These are phyloP conservation scores for Fusarium annulatum DNA, from an alignment of 2,329 filamentous ascomycete genomes.

Conservation along the genomic window DNA sequence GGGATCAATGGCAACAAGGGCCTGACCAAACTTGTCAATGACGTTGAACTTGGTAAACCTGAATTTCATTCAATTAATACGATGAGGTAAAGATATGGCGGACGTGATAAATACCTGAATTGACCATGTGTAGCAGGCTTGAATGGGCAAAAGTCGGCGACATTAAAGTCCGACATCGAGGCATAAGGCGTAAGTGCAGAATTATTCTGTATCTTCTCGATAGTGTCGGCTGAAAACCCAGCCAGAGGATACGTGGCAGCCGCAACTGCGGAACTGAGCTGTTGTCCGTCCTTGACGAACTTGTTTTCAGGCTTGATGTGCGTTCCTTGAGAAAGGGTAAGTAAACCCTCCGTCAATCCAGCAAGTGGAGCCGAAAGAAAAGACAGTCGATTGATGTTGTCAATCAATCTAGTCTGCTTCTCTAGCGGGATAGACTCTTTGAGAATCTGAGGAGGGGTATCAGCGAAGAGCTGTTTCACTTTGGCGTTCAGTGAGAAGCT, in stretches of 20 bases:
- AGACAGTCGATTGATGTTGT: background rate
- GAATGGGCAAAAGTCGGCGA: background rate
- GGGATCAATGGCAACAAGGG: background rate
- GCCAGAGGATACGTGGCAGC: background rate
- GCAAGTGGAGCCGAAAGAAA: background rate
- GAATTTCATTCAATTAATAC: background rate
- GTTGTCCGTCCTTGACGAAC: background rate
- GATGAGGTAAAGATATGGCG: no score
- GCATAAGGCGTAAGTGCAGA: background rate
- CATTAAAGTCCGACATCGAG: background rate
- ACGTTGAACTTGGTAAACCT: background rate
- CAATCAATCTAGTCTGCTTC: background rate
- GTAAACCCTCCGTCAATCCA: background rate
- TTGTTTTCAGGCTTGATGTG: background rate
- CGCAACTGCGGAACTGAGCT: background rate
- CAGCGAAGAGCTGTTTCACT: background rate
- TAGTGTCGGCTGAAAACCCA: accelerated
- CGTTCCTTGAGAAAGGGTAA: background rate
- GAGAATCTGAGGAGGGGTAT: background rate
- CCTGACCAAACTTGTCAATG: background rate
- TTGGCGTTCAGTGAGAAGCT: background rate
- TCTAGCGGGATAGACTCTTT: background rate
- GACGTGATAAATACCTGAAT: background rate
- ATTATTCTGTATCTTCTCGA: background rate
- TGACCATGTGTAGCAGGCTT: background rate